Evolutionary conservation across 2,329 filamentous ascomycete genomes (phyloP), one percentile per base, ranked within the genome.

Genomic region (Microascus cirrosus): DNA sequence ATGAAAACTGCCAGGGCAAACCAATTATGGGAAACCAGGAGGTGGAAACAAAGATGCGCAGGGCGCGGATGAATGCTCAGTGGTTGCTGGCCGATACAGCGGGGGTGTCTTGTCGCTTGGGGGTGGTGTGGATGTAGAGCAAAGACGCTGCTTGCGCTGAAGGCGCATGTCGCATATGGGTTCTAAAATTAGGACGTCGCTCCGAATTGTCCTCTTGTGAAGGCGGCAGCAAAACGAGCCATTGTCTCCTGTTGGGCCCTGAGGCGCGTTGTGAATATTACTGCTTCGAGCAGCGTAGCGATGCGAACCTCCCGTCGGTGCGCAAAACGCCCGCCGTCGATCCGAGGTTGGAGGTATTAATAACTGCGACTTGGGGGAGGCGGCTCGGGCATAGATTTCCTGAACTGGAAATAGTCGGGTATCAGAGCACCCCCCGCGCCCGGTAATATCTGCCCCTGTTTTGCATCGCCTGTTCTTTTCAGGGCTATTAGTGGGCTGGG

Each of bases 381-480:
- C 55, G 55, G 55, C 55, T 56, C 55, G 55, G 55, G 12, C 55
- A n/a, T 56, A 56, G 42, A 50, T 36, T 56, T 56, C 55, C 55
- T 51, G 50, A 56, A 56, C 24, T 20, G 24, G 55, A 25, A 50
- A 50, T 24, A 20, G 45, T 50, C 13, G n/a, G n/a, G 45, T 32
- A 32, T 32, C 45, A 13, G 24, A 24, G 45, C 22, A 50, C 45
- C 6, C 12, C 18, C n/a, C 18, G 15, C n/a, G 8, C n/a, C 15
- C 39, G 36, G 15, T n/a, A 45, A 24, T 50, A 24, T 20, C 20
- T 8, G 20, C 45, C 45, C 45, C n/a, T 50, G 45, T 24, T 13
- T 50, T 24, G 22, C n/a, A 20, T n/a, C 39, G 18, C 39, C 39
- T 45, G 15, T 45, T 45, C n/a, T 20, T 22, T 50, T 20, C 6